Conservation (phyloP, 2,329 filamentous ascomycete species). For the Pseudogymnoascus sp. region DNA sequence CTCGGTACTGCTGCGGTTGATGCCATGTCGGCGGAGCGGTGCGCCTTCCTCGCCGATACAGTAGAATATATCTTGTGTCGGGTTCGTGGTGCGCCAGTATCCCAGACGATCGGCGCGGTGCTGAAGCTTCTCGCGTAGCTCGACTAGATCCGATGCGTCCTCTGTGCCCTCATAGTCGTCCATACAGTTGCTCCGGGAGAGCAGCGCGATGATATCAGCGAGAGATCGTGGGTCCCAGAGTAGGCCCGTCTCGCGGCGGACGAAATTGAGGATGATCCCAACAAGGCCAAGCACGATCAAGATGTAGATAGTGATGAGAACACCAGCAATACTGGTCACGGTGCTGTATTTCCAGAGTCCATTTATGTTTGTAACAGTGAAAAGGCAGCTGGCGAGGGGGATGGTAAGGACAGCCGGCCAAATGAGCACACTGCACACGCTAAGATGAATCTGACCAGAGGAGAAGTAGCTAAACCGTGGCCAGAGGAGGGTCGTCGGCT, state of each 20-base stretch:
- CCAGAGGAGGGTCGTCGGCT: constrained; percentile 56
- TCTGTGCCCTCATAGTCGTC: constrained; percentile 63
- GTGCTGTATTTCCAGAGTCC: constrained; percentile 70
- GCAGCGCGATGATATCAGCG: constrained; percentile 68
- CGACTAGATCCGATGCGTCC: constrained; percentile 41
- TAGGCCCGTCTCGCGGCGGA: constrained; percentile 59
- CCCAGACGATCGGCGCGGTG: constrained; percentile 65
- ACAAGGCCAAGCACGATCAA: constrained; percentile 51
- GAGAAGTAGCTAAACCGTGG: constrained; percentile 60
- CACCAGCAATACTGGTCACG: constrained; percentile 70
- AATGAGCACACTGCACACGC: constrained; percentile 55
- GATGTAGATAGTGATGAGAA: constrained; percentile 63
- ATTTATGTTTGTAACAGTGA: constrained; percentile 51
- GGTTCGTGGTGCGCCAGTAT: constrained; percentile 69
- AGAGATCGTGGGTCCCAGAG: constrained; percentile 78
- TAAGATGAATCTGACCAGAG: constrained; percentile 58
- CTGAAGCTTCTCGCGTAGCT: constrained; percentile 45
- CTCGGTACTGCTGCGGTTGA: constrained; percentile 38
- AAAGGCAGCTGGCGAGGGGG: constrained; percentile 70
- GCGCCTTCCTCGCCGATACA: constrained; percentile 60
- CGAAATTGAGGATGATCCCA: constrained; percentile 56
- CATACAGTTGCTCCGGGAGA: constrained; percentile 72
- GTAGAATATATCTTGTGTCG: constrained; percentile 61
- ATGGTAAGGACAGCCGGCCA: constrained; percentile 76
- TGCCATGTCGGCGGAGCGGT: constrained; percentile 42